Base-by-base conservation (phyloP, 2,329 filamentous ascomycete species). In the Exophiala mesophila region DNA sequence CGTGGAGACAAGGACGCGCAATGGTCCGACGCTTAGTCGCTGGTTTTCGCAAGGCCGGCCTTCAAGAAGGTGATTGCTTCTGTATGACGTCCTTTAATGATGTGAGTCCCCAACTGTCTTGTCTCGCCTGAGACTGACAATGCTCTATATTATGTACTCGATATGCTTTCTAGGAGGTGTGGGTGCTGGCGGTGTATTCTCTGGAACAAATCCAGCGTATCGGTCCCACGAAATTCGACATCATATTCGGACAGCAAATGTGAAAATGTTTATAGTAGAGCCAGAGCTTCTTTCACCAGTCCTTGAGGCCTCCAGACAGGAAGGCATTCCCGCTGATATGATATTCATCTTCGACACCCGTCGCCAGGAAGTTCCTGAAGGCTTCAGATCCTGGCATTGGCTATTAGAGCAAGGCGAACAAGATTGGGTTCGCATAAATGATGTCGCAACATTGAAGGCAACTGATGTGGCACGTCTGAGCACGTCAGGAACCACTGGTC, bases 401-500 rank as follows among this genome's bases (percentile, higher is more conserved):
- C 56, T 76, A 13, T 51, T 75, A 29, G 41, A 59, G 3, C 50
- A 66, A 37, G 65, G 67, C n/a, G 66, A 73, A 47, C 54, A 61
- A 3, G 63, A 69, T 59, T 78, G 69, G 72, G 50, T 64, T 12
- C 59, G 57, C 3, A 72, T 70, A 55, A 56, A 69, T 47, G 62
- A 64, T 47, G 60, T 54, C 53, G 57, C 29, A 5, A 39, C 2
- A 9, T 44, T 32, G 43, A 67, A 63, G 50, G 64, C 57, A 46
- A 80, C 69, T 2, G 63, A 60, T 6, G 77, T 64, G 15, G 72
- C 56, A 49, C 65, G 65, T 50, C 59, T 65, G 4, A 78, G 77
- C 49, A 77, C 70, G 48, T 74, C 69, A 36, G 78, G 78, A 1
- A 81, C 78, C 0, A 80, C 77, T 0, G 76, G 76, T 0, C 59